Evolutionary conservation across 352 stramenopile genomes (phyloP).

Genomic region (Phytophthora pinifolia): DNA sequence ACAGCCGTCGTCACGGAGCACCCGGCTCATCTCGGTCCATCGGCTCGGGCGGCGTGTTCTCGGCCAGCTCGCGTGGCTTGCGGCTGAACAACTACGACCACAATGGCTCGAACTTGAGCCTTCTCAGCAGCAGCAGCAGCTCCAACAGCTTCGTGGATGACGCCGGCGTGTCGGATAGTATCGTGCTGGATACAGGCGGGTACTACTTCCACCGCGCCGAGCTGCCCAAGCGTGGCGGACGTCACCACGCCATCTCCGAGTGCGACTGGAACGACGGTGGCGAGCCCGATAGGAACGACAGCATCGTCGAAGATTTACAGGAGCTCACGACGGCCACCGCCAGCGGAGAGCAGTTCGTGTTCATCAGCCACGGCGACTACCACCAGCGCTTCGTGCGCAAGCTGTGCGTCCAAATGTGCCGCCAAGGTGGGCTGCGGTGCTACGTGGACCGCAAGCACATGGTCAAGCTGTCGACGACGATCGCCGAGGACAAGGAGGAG

Average conservation of each 20-base stretch:
- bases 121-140: constrained; percentile 44
- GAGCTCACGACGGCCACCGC: constrained; percentile 53
- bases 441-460: constrained; percentile 65
- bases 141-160: constrained; percentile 55
- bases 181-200: constrained; percentile 61
- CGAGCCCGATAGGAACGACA: constrained; percentile 35
- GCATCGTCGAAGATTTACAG: constrained; percentile 61
- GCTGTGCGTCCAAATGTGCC: constrained; percentile 68
- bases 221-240: constrained; percentile 16
- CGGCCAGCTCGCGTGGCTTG: constrained; percentile 29
- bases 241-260: constrained; percentile 16
- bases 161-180: constrained; percentile 54
- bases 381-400: constrained; percentile 74
- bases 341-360: constrained; percentile 75
- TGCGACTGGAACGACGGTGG: constrained; percentile 20
- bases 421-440: constrained; percentile 60
- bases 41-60: constrained; percentile 26
- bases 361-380: constrained; percentile 80
- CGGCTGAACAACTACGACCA: constrained; percentile 38
- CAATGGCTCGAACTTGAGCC: constrained; percentile 34
- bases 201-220: constrained; percentile 71
- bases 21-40: constrained; percentile 33
- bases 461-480: constrained; percentile 24
- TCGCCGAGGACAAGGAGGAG: constrained; percentile 33
- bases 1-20: constrained; percentile 23